Percentiles rank a stretch among this genome's conserved stretches.
phyloP scores from a whole-genome alignment of 192 early-diverging fungal genomes.

The Coemansia sp. region DNA sequence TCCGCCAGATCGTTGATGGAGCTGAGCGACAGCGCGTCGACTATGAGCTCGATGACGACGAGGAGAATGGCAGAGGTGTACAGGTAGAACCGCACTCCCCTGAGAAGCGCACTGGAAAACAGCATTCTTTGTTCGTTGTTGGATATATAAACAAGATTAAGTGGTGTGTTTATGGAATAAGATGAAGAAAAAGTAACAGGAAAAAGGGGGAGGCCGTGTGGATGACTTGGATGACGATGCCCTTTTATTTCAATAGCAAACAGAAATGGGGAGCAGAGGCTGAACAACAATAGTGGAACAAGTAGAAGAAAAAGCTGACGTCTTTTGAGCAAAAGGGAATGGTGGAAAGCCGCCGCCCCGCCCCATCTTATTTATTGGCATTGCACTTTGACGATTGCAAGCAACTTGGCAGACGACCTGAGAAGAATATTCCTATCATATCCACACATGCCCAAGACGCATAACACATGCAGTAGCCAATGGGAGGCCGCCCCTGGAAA shows the following conservation, averaged over 20 bases:
- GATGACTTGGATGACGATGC: too few species aligned
- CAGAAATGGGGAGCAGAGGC: too few species aligned
- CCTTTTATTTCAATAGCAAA: too few species aligned
- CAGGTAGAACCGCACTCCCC: slow-evolving; percentile 36
- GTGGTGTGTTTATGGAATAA: not conserved
- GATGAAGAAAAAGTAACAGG: slow-evolving; percentile 2
- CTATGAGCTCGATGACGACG: slow-evolving; percentile 40
- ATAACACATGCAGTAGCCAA: not conserved
- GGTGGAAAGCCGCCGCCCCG: slow-evolving; percentile 1
- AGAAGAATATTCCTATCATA: not conserved
- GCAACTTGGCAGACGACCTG: not conserved
- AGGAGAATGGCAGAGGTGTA: slow-evolving; percentile 26
- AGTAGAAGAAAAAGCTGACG: too few species aligned
- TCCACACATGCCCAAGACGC: not conserved
- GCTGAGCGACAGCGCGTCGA: slow-evolving; percentile 38
- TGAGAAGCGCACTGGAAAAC: slow-evolving; percentile 15
- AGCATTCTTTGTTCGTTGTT: too few species aligned
- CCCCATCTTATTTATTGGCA: not conserved
- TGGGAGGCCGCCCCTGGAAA: not conserved
- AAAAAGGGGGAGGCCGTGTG: not conserved
- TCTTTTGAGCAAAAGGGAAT: not conserved
- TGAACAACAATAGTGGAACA: too few species aligned
- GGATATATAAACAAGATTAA: not conserved
- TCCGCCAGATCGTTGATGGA: slow-evolving; percentile 10
- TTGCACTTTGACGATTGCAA: not conserved